Base-by-base conservation (phyloP, 257 asterid species). In the Echites panduratus region DNA sequence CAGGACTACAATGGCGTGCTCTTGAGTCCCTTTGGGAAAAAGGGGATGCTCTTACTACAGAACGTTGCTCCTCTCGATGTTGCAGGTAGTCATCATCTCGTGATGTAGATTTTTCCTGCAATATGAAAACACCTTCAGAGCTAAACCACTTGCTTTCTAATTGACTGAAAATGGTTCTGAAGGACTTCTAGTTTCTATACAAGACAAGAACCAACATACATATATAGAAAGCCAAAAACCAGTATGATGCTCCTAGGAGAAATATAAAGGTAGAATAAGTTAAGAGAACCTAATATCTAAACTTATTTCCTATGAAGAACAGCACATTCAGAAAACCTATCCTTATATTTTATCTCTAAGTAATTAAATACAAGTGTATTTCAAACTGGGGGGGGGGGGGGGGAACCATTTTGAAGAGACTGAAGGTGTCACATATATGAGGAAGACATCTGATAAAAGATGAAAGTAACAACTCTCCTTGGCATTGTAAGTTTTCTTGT, bases 101-200 rank as follows among this genome's bases (percentile, higher is more conserved):
- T 53, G 77, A 69, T 73, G 79, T 70, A 64, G 98, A 83, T 84
- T 93, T 93, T 53, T 93, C 98, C 98, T 93, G 97, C 77, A 81
- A 82, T 79, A 72, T 53, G 68, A 59, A 79, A 64, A 75, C 65
- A 68, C 65, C 74, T 80, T 85, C 71, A 83, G 82, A 73, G 74
- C 68, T 75, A 48, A 66, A 72, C 59, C 26, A 70, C 41, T 59
- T 58, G 48, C 26, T 47, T 17, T 61, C 22, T 44, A 48, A 35
- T 20, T 38, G 29, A 38, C 68, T 16, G 2, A 14, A 27, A 61
- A 48, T 9, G 67, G 45, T 63, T 59, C 73, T 54, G 1, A 54
- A 17, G 62, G 22, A 68, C 41, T 26, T 50, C 24, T 12, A 19
- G 22, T 62, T 24, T 56, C 56, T 53, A 17, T 69, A 48, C 40